Evolutionary conservation across 768 basidiomycete genomes (phyloP).

Genomic region (Boletus patriciae): DNA sequence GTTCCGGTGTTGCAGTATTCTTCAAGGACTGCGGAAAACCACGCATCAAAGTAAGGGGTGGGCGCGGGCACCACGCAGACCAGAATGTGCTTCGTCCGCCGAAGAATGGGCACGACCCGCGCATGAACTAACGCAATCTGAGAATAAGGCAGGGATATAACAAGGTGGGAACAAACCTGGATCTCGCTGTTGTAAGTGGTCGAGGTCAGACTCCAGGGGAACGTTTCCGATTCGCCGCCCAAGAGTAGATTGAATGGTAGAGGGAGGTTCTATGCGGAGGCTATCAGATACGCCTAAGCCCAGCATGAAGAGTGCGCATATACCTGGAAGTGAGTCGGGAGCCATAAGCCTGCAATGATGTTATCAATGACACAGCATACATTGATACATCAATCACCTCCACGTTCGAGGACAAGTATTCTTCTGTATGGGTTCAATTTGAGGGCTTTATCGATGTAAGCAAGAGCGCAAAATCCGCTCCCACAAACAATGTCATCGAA

Average conservation of each 20-base stretch:
- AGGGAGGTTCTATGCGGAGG: conserved; percentile 1
- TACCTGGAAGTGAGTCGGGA: conserved; percentile 14
- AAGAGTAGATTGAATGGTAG: conserved; percentile 7
- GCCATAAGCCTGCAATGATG: conserved; percentile 1
- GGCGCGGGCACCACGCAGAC: conserved; percentile 21
- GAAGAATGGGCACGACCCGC: conserved; percentile 17
- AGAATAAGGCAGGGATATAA: too few relatives aligned
- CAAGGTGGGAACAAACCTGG: background rate
- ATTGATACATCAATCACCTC: background rate
- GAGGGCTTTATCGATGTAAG: conserved; percentile 19
- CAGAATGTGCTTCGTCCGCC: conserved; percentile 20
- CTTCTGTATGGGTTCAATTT: conserved; percentile 10
- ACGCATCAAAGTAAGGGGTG: conserved; percentile 8
- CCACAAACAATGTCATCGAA: conserved; percentile 14
- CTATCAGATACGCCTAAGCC: background rate
- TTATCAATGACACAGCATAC: background rate
- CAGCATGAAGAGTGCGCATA: too few relatives aligned
- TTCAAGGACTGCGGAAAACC: conserved; percentile 13
- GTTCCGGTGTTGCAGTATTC: background rate
- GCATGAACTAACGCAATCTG: conserved; percentile 5
- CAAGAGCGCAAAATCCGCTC: conserved; percentile 17
- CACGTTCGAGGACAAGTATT: conserved; percentile 20
- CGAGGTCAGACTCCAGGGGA: conserved; percentile 6
- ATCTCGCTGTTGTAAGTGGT: conserved; percentile 3
- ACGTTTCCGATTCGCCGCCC: conserved; percentile 1